Evolutionary conservation across 1,139 yeast species (phyloP), one percentile per base, ranked within the genome.

Genomic region (Yamadazyma conglobata): DNA sequence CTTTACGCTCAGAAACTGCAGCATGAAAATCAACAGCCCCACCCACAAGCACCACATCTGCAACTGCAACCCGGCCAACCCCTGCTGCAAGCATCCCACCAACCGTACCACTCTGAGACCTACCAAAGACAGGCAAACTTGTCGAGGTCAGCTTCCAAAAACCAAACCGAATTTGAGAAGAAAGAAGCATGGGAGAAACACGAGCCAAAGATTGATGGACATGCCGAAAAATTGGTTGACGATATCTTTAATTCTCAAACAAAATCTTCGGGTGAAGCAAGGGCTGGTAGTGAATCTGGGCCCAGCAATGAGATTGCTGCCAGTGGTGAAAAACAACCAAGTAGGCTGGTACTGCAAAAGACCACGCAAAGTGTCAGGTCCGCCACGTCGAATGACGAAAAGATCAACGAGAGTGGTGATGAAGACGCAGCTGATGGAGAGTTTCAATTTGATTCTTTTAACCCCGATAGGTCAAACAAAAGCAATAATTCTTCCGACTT

Each of bases 181-280:
- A 58, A 56, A 28, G 71, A 65, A 35, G 67, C 70, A 0, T 64
- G 72, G 72, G 60, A 61, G 37, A 44, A 26, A n/a, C 39, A 31
- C 24, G 32, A 42, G 11, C 32, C 46, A 1, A 40, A 37, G n/a
- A 46, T 46, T 8, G 51, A 51, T 24, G 43, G 38, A 22, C 52
- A 56, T 31, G 66, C 73, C 2, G 69, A 58, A 34, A 57, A 52
- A 33, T 49, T 68, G 30, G 72, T 58, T 0, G 71, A 67, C 37
- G 72, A 64, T 39, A 65, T 68, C 6, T 67, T 66, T 40, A 46
- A 38, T 11, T 42, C 44, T 2, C 42, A 42, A 23, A 38, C 47
- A 3, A 34, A 42, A 22, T 36, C 47, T 1, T 43, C 48, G 6
- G 21, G 22, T 18, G 44, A 41, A 7, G 25, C n/a, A n/a, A n/a